Evolutionary conservation across 495 filamentous ascomycete species (phyloP).

Genomic region (Ascodesmis nigricans): DNA sequence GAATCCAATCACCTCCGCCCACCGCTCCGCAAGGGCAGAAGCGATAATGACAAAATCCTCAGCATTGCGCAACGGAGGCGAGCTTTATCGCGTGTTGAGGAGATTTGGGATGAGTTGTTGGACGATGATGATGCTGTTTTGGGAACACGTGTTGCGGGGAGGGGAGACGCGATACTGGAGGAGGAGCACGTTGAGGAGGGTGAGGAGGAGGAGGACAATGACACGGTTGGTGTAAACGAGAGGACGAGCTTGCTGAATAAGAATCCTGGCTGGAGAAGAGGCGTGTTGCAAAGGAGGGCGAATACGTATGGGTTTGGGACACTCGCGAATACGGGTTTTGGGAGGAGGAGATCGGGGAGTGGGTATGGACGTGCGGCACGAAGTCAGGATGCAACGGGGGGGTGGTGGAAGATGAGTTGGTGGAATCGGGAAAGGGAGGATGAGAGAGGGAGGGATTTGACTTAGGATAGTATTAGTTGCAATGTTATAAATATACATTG

Average conservation of each 20-base stretch:
- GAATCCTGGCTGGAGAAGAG: constrained; percentile 1
- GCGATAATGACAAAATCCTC: constrained; percentile 18
- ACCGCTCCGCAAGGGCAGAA: constrained; percentile 24
- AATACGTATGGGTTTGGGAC: constrained; percentile 8
- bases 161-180: no score
- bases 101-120: constrained; percentile 46
- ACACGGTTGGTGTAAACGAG: constrained; percentile 7
- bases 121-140: constrained; percentile 24
- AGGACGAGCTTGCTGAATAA: constrained; percentile 8
- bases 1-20: no score
- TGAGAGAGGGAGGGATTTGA: constrained; percentile 3
- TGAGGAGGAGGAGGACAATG: constrained; percentile 2
- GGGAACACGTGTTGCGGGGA: constrained; percentile 11
- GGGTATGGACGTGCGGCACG: no score
- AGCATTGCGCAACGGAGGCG: constrained; percentile 19
- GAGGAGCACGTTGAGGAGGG: background rate
- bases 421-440: constrained; percentile 15
- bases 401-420: constrained; percentile 25
- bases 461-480: no score
- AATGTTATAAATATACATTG: no score
- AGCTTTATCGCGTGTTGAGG: constrained; percentile 30
- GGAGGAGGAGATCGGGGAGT: constrained; percentile 15
- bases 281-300: constrained; percentile 3
- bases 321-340: constrained; percentile 6
- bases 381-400: constrained; percentile 10